Percentiles rank a stretch among this genome's conserved stretches.
phyloP scores from a whole-genome alignment of 2,329 filamentous ascomycete genomes.

The Acrocalymma vagum region DNA sequence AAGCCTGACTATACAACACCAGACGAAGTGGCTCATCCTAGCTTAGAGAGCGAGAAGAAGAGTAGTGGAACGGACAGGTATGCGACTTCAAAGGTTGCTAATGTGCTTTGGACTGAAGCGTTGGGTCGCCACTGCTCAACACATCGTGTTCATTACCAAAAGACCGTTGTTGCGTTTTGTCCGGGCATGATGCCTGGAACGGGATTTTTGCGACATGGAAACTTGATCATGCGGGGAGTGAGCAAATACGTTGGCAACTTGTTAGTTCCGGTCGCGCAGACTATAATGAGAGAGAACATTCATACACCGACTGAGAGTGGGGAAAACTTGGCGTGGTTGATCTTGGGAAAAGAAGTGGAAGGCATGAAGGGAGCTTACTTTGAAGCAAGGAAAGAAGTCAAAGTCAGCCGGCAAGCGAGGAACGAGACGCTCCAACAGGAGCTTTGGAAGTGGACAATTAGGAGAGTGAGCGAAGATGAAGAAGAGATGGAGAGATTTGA shows the following conservation, averaged over 20 bases:
- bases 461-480: constrained; percentile 33
- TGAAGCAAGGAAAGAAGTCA: constrained; percentile 51
- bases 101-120: constrained; percentile 59
- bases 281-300: constrained; percentile 46
- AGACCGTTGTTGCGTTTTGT: constrained; percentile 55
- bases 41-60: constrained; percentile 25
- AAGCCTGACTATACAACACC: constrained; percentile 54
- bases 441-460: constrained; percentile 54
- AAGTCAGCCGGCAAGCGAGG: constrained; percentile 55
- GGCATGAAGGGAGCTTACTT: constrained; percentile 54
- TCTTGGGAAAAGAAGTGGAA: constrained; percentile 41
- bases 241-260: constrained; percentile 48
- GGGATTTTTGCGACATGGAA: constrained; percentile 49
- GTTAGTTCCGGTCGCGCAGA: constrained; percentile 47
- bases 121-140: constrained; percentile 48
- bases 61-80: constrained; percentile 56
- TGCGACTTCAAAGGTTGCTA: constrained; percentile 55
- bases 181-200: constrained; percentile 61
- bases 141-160: constrained; percentile 16
- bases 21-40: constrained; percentile 56
- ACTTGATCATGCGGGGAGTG: constrained; percentile 37
- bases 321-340: constrained; percentile 51
- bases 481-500: constrained; percentile 34
- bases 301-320: constrained; percentile 53
- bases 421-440: constrained; percentile 58